Conservation (phyloP, 768 basidiomycete genomes). For the Mycena olivaceomarginata region DNA sequence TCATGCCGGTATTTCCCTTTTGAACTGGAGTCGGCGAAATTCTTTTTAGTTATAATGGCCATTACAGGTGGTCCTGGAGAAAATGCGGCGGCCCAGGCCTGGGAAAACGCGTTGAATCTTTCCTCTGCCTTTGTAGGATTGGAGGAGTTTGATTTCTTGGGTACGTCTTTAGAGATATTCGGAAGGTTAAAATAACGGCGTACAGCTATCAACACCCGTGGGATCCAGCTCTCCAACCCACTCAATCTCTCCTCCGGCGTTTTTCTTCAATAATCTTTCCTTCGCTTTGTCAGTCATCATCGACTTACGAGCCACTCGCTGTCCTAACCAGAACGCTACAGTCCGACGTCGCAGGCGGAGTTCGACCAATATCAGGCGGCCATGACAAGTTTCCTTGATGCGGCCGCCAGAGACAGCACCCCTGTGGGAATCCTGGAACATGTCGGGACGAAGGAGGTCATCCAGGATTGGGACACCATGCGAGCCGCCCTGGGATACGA, state of each 20-base stretch:
- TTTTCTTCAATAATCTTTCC: constrained; percentile 28
- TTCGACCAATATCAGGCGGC: constrained; percentile 36
- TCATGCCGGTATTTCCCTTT: constrained; percentile 14
- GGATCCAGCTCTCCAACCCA: constrained; percentile 41
- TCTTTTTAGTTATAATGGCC: constrained; percentile 30
- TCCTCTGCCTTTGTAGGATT: constrained; percentile 30
- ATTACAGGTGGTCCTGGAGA: constrained; percentile 11
- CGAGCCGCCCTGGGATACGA: constrained; percentile 42
- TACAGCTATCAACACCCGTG: constrained; percentile 40
- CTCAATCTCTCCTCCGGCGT: constrained; percentile 35
- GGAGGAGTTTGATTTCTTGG: constrained; percentile 41
- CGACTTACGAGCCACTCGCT: background rate
- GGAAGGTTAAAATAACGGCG: background rate
- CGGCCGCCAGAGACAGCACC: constrained; percentile 33
- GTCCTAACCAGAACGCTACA: background rate
- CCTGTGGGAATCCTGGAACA: constrained; percentile 41
- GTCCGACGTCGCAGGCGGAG: constrained; percentile 35
- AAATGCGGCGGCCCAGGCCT: constrained; percentile 19
- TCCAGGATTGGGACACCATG: constrained; percentile 44
- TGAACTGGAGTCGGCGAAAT: background rate
- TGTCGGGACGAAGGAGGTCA: constrained; percentile 40
- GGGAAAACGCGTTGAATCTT: constrained; percentile 37
- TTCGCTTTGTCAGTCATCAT: constrained; percentile 13
- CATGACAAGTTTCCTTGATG: constrained; percentile 24
- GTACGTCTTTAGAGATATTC: background rate